A percentile compares a stretch with the other conserved stretches of the same genome.
These are phyloP conservation scores for Glonium stellatum DNA, from an alignment of 495 filamentous ascomycete species.

Conservation along the genomic window DNA sequence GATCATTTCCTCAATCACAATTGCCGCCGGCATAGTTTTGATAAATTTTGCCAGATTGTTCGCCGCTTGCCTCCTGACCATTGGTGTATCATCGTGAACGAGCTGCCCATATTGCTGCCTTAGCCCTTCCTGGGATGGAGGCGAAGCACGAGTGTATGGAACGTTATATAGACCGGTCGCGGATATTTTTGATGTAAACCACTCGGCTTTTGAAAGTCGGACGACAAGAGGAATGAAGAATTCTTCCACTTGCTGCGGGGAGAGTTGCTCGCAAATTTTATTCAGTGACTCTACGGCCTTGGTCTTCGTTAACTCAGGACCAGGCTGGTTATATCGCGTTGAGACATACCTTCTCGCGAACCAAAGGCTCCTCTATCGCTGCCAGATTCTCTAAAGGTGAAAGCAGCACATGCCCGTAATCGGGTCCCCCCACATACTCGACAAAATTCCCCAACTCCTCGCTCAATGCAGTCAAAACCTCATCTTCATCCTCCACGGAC, in stretches of 20 bases:
- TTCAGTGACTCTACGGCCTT: conserved; percentile 98
- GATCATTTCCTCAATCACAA: conserved; percentile 98
- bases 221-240: conserved; percentile 91
- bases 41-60: conserved; percentile 97
- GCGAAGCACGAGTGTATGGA: conserved; percentile 82
- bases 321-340: neutral
- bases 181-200: conserved; percentile 99
- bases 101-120: conserved; percentile 84
- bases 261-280: conserved; percentile 92
- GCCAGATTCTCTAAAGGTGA: conserved; percentile 96
- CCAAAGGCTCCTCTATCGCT: conserved; percentile 94
- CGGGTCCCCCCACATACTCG: conserved; percentile 93
- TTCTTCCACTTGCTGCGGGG: conserved; percentile 86
- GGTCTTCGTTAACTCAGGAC: neutral
- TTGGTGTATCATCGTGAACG: conserved; percentile 96
- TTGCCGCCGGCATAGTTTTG: conserved; percentile 81
- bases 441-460: conserved; percentile 94
- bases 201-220: conserved; percentile 96
- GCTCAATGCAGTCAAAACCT: conserved; percentile 92
- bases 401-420: conserved; percentile 89
- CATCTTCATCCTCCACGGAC: conserved; percentile 97
- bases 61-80: conserved; percentile 94
- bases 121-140: conserved; percentile 77
- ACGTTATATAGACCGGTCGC: conserved; percentile 89
- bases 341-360: conserved; percentile 79